Evolutionary conservation across 345 rosid species (phyloP), one percentile per base, ranked within the genome.

Genomic region (Pugionium dolabratum): DNA sequence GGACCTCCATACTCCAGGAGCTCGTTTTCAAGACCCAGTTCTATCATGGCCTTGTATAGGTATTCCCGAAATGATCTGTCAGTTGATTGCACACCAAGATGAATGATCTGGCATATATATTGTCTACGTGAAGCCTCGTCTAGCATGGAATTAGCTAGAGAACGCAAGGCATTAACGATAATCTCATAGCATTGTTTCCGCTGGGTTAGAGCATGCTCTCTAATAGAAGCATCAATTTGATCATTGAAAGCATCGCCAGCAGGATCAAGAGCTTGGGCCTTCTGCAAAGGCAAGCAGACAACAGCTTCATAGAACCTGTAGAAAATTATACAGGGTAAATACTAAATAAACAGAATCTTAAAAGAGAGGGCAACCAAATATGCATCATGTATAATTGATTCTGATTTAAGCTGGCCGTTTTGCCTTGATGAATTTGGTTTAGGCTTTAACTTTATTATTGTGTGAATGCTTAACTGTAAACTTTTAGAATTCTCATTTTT

Each of bases 291-390:
- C 72, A 94, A 82, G 64, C 87, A 84, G 54, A 94, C 96, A 51
- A 90, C 96, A 66, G 97, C 99, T 80, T 94, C 99, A 82, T 90
- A 94, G 83, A 88, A 94, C 81, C 99, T 94, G 88, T 74, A 84
- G 59, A 48, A 43, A 44, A 54, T 39, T 6, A 39, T 37, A 46
- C 42, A 3, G 40, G 3, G 63, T 60, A 32, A 60, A 39, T 53
- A 53, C 56, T 53, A 39, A 45, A 67, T 37, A 44, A 30, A 59
- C n/a, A 8, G 28, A 34, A 53, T 52, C 39, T 59, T 35, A 27
- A 40, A 66, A 45, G 42, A 33, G 26, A 73, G 9, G 36, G 37
- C 37, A 59, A 25, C 59, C 40, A 58, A 34, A 52, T 26, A 65
- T 25, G 40, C n/a, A 58, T 65, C 31, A 50, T 42, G 28, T 41